Evolutionary conservation across 1,284 basidiomycete species (phyloP).

Genomic region (Melampsora americana): DNA sequence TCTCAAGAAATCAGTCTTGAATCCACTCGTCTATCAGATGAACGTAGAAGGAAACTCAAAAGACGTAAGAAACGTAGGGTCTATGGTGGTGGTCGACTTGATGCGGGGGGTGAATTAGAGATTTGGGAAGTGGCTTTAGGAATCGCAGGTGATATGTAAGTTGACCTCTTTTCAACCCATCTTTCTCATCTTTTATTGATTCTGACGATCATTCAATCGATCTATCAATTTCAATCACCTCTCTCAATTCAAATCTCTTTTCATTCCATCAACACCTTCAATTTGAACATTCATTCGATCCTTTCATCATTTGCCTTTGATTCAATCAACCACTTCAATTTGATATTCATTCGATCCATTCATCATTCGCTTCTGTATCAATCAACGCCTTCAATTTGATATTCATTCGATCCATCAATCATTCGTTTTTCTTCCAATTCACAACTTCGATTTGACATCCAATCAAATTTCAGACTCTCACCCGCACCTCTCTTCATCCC

Average conservation of each 20-base stretch:
- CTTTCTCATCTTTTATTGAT: no score
- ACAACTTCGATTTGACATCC: no score
- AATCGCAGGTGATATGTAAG: slow-evolving; percentile 39
- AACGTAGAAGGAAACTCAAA: slow-evolving; percentile 7
- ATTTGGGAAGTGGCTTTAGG: slow-evolving; percentile 43
- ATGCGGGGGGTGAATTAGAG: slow-evolving; percentile 41
- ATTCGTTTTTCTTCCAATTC: not conserved
- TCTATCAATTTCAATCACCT: not conserved
- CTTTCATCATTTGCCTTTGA: no score
- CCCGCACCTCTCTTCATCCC: slow-evolving; percentile 50
- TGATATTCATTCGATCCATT: no score
- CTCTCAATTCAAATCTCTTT: not conserved
- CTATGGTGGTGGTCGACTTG: slow-evolving; percentile 41
- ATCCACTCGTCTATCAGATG: not conserved
- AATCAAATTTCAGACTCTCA: slow-evolving; percentile 40
- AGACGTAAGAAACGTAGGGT: slow-evolving; percentile 29
- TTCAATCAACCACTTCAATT: not conserved
- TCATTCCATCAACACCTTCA: not conserved
- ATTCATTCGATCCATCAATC: not conserved
- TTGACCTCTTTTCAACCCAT: no score
- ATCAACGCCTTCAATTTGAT: no score
- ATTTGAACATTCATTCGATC: no score
- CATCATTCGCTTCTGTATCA: not conserved
- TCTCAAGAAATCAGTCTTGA: not conserved
- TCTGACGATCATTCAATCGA: not conserved